Percentiles rank a stretch among this genome's conserved stretches.
phyloP scores from a whole-genome alignment of 208 protist genomes.

The Trypanosoma cruzi region DNA sequence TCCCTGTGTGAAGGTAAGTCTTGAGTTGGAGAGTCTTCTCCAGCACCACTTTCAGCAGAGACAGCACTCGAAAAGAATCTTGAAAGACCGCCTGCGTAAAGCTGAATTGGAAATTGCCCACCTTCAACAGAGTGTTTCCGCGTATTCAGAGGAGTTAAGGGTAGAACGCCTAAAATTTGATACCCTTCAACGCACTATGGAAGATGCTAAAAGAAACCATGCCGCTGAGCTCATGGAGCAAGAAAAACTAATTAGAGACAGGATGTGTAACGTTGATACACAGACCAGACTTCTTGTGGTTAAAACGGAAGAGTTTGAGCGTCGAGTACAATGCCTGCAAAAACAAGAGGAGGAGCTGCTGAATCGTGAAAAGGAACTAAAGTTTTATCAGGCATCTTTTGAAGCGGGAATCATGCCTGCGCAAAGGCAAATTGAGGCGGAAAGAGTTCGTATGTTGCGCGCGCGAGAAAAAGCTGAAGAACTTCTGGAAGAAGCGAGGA shows the following conservation, averaged over 20 bases:
- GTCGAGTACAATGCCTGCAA: constrained; percentile 19
- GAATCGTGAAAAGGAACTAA: constrained; percentile 8
- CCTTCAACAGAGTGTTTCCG: constrained; percentile 16
- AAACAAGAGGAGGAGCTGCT: constrained; percentile 22
- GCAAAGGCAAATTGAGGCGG: constrained; percentile 25
- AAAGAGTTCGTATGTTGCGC: constrained; percentile 24
- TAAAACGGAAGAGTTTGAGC: constrained; percentile 25
- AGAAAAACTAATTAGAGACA: constrained; percentile 13
- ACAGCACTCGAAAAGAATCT: constrained; percentile 23
- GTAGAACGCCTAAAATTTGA: constrained; percentile 18
- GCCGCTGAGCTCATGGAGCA: constrained; percentile 13
- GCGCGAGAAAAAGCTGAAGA: constrained; percentile 19
- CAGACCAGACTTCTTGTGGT: constrained; percentile 10
- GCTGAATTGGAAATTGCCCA: constrained; percentile 16
- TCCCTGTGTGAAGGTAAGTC: constrained; percentile 29
- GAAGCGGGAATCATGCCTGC: constrained; percentile 25
- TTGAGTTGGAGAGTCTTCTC: constrained; percentile 41
- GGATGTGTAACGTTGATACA: constrained; percentile 6
- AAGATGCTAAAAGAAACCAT: constrained; percentile 23
- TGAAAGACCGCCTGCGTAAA: constrained; percentile 23
- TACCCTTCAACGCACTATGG: constrained; percentile 1
- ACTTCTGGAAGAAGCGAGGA: constrained; percentile 18
- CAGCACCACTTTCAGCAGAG: constrained; percentile 33
- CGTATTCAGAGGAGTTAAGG: constrained; percentile 21
- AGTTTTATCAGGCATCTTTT: constrained; percentile 20